Base-by-base conservation (phyloP, 352 stramenopile genomes). In the Globisporangium megalacanthum region DNA sequence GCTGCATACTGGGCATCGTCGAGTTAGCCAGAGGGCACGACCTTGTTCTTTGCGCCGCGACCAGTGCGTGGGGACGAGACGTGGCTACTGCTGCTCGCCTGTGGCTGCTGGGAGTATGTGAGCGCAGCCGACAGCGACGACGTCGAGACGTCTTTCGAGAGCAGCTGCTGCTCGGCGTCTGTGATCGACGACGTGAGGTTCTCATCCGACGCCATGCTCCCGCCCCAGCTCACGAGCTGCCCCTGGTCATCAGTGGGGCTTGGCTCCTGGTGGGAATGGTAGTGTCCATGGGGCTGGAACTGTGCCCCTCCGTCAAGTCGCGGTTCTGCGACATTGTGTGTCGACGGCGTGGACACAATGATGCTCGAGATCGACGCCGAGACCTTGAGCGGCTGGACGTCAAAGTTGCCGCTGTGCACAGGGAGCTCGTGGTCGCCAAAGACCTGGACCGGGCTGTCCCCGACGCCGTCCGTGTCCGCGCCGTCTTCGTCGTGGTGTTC, bases 11-110 rank as follows among this genome's bases (percentile, higher is more conserved):
- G 25, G 25, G 25, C 4, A 1, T 29, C 5, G 4, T 48, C 14
- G 17, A 20, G 9, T 48, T 19, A 76, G 49, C 70, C 69, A 9
- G 69, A 78, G 49, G 73, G 73, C 25, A 80, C 36, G 49, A 77
- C 70, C 54, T 77, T 80, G 65, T 42, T 69, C 29, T 65, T 72
- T 17, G 59, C 3, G 0, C 41, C 42, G 31, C 58, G 66, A 4
- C 58, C 56, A 42, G 63, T 69, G 37, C 58, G 66, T 4, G 60
- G 69, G 41, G 65, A 64, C 49, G 54, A 33, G 39, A 56, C 35
- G 44, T 44, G 53, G 5, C 53, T 50, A 37, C 47, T 35, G 46
- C 47, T 35, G 33, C 44, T 54, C 6, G 25, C 39, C 20, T 51
- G 49, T 5, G 20, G 39, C 22, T 52, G 47, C 42, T 59, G 57